These are phyloP conservation scores for Colletotrichum kahawae DNA, from an alignment of 2,329 filamentous ascomycete species.

Conservation along the genomic window DNA sequence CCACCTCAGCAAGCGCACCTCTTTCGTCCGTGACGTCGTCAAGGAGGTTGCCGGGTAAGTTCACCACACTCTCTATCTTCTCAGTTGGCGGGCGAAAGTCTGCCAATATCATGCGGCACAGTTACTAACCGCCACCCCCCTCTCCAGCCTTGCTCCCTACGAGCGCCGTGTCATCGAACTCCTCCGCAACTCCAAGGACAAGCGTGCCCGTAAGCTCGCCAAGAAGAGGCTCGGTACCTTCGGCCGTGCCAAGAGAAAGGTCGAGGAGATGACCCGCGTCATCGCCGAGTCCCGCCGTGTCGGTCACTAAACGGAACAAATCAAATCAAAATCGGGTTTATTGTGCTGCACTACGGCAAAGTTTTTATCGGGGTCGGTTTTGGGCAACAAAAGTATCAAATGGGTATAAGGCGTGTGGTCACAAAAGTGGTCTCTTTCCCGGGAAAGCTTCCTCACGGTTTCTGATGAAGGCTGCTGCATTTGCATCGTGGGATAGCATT, in stretches of 20 bases:
- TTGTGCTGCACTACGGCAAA: not conserved
- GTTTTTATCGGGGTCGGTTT: slow-evolving; percentile 2
- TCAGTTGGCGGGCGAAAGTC: not conserved
- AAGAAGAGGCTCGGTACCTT: slow-evolving; percentile 99
- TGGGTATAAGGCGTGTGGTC: slow-evolving; percentile 40
- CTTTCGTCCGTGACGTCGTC: slow-evolving; percentile 96
- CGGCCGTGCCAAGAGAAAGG: slow-evolving; percentile 98
- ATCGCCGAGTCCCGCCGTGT: slow-evolving; percentile 90
- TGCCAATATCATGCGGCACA: too few species aligned
- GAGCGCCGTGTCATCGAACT: slow-evolving; percentile 99
- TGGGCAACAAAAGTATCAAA: slow-evolving; percentile 30
- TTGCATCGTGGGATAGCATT: slow-evolving; percentile 32
- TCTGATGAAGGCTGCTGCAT: slow-evolving; percentile 31
- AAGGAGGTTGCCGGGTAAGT: slow-evolving; percentile 96
- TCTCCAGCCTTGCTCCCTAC: slow-evolving; percentile 79
- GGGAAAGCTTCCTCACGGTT: slow-evolving; percentile 32
- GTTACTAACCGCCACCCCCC: slow-evolving; percentile 32
- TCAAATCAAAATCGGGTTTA: not conserved
- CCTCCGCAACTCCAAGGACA: slow-evolving; percentile 98
- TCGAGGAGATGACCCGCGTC: slow-evolving; percentile 97
- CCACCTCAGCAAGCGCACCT: slow-evolving; percentile 93
- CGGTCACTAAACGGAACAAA: slow-evolving; percentile 61
- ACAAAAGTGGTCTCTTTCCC: slow-evolving; percentile 30
- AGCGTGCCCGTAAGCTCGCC: slow-evolving; percentile 97
- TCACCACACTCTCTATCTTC: not conserved